These are phyloP conservation scores for Rhytidhysteron rufulum DNA, from an alignment of 2,329 filamentous ascomycete species.

Conservation along the genomic window DNA sequence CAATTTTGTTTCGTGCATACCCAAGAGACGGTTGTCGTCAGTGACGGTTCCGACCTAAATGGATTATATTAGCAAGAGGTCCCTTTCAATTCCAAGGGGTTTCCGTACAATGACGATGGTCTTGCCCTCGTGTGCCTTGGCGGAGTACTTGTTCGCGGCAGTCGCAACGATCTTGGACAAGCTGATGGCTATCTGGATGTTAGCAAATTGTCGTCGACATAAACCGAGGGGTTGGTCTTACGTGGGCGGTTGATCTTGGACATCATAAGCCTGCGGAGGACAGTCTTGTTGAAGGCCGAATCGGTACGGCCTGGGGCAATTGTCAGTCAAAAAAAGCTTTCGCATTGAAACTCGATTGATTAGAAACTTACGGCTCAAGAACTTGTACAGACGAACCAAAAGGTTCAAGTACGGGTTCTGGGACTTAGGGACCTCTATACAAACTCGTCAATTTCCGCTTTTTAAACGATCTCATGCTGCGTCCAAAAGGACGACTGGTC, in stretches of 20 bases:
- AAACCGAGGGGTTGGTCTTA: constrained; percentile 16
- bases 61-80: constrained; percentile 11
- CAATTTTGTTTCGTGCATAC: constrained; percentile 11
- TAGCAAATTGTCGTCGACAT: constrained; percentile 10
- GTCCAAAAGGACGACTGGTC: constrained; percentile 33
- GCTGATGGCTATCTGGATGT: constrained; percentile 60
- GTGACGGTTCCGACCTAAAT: constrained; percentile 76
- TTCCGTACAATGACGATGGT: constrained; percentile 71
- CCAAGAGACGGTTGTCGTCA: constrained; percentile 77
- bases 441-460: constrained; percentile 31
- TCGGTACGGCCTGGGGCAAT: constrained; percentile 76
- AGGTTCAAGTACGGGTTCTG: constrained; percentile 97
- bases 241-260: constrained; percentile 86
- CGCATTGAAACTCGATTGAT: constrained; percentile 5
- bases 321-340: constrained; percentile 24
- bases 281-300: constrained; percentile 96
- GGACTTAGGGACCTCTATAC: constrained; percentile 63
- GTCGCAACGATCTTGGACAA: constrained; percentile 79
- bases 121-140: constrained; percentile 63
- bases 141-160: constrained; percentile 50
- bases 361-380: constrained; percentile 77
- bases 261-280: constrained; percentile 97
- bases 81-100: not conserved
- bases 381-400: constrained; percentile 97
- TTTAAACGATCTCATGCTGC: constrained; percentile 32